A percentile compares a stretch with the other conserved stretches of the same genome.
Conservation (phyloP, 108 stramenopile species). For the Skeletonema tropicum region DNA sequence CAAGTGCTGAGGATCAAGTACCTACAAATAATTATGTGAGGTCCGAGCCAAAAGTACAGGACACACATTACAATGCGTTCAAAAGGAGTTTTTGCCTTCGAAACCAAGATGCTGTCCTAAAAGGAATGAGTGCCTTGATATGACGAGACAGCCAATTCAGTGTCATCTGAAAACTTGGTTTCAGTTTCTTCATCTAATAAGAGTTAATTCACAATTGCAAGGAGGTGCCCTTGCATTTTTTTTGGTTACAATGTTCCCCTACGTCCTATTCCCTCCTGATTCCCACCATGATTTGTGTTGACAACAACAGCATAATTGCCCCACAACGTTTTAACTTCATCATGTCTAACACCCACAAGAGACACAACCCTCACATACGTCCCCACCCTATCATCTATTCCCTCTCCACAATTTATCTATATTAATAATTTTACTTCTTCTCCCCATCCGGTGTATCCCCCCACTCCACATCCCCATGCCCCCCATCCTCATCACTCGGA, state of each 20-base stretch:
- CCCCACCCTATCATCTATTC: background rate
- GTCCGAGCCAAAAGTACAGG: too few relatives aligned
- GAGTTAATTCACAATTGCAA: background rate
- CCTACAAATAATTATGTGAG: too few relatives aligned
- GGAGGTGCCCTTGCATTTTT: background rate
- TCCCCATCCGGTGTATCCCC: slow-evolving; percentile 42
- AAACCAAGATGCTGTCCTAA: too few relatives aligned
- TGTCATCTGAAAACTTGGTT: background rate
- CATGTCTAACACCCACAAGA: too few relatives aligned
- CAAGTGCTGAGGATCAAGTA: too few relatives aligned
- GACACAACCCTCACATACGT: background rate
- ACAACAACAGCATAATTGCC: background rate
- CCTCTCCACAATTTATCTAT: background rate
- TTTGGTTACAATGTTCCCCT: background rate
- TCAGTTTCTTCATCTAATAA: background rate
- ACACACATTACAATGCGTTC: too few relatives aligned
- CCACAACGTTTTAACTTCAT: background rate
- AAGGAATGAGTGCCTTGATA: too few relatives aligned
- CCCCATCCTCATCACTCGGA: slow-evolving; percentile 57
- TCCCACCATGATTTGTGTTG: background rate
- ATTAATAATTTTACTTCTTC: slow-evolving; percentile 22
- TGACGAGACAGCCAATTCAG: too few relatives aligned
- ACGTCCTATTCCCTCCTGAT: background rate
- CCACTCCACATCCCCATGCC: slow-evolving; percentile 53
- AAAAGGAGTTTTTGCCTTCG: too few relatives aligned